Evolutionary conservation across 108 stramenopile species (phyloP), one percentile per base, ranked within the genome.

Genomic region (Skeletonema menzelii): DNA sequence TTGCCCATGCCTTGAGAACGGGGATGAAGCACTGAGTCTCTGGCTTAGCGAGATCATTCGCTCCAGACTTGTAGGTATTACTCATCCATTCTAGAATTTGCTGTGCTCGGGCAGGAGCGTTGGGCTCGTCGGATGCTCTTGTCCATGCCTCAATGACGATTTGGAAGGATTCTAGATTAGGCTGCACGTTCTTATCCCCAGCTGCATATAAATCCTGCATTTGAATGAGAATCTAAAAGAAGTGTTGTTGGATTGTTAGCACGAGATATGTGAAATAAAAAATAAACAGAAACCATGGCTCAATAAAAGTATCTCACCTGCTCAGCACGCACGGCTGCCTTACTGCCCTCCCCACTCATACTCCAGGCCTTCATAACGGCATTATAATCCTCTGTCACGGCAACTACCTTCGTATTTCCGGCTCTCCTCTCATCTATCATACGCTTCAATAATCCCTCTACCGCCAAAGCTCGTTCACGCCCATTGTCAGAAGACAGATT

Each of bases 301-400:
- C 11, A 10, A 37, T 37, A 37, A 11, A 37, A 53, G 7, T 8
- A 53, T 26, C 71, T 63, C 53, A 72, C 71, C 62, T 72, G 71
- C 65, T 93, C 89, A 35, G 80, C 87, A 31, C 92, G 72, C 30
- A 88, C 65, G 0, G 88, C 92, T 13, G 86, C 89, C 53, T 69
- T 68, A 20, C 69, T 67, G 27, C 38, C 30, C 46, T 73, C 83
- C 19, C 86, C 86, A 44, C 83, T 84, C 27, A 66, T 72, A 24
- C 84, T 86, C 93, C 93, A 94, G 19, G 73, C 73, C 59, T 85
- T 80, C 63, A 94, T 67, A 19, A 91, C 70, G 14, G 85, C 83
- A 67, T 94, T 94, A 75, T 94, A 94, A 59, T 82, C 71, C 56
- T 63, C 28, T 3, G 69, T 89, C 75, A 22, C 72, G 24, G 27